Conservation (phyloP, 345 rosid genomes). For the Dipteronia sinensis region DNA sequence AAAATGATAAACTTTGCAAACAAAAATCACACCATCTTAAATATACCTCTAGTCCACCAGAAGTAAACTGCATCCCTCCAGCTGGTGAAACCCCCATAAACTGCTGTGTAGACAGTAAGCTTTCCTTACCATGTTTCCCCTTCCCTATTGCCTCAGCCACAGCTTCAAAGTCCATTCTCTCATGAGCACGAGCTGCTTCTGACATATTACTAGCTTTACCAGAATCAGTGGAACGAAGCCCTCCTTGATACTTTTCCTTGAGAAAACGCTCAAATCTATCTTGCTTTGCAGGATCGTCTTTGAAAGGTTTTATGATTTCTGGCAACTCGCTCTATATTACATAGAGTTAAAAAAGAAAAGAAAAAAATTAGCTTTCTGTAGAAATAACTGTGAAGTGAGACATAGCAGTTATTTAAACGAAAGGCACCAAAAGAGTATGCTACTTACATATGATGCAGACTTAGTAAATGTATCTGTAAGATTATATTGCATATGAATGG, state of each 20-base stretch:
- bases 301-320: conserved; percentile 74
- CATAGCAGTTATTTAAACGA: conserved; percentile 1
- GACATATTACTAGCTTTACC: conserved; percentile 65
- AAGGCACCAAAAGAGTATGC: conserved; percentile 19
- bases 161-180: conserved; percentile 95
- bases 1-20: conserved; percentile 19
- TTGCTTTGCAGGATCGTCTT: conserved; percentile 85
- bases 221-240: conserved; percentile 66
- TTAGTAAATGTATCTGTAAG: conserved; percentile 87
- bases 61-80: conserved; percentile 73
- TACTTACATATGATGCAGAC: conserved; percentile 69
- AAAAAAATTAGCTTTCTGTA: conserved; percentile 1
- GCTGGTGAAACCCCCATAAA: conserved; percentile 49
- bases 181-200: conserved; percentile 91
- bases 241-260: conserved; percentile 90
- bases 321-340: conserved; percentile 54
- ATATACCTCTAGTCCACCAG: conserved; percentile 76
- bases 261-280: conserved; percentile 92
- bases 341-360: conserved; percentile 12
- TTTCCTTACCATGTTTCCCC: conserved; percentile 56
- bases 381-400: not conserved
- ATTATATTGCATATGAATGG: conserved; percentile 58
- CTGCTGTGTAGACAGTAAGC: conserved; percentile 40
- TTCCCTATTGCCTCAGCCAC: conserved; percentile 90
- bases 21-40: conserved; percentile 13